Percentiles rank a stretch among this genome's conserved stretches.
Conservation (phyloP, 2,329 filamentous ascomycete species). For the Xylaria sp. region DNA sequence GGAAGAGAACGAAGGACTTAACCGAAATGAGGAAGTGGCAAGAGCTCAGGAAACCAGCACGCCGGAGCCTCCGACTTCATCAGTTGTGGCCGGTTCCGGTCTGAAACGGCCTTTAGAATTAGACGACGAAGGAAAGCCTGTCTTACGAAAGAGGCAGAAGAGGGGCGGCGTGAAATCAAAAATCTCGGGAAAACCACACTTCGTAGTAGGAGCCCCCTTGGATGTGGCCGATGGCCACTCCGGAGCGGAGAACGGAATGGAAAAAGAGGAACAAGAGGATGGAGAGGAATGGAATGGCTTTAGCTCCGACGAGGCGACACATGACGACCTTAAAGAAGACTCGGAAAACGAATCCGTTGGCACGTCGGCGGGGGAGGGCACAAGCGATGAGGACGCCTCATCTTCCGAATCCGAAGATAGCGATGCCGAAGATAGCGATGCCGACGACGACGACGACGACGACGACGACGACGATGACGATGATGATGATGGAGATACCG, state of each 20-base stretch:
- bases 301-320: conserved; percentile 58
- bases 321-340: conserved; percentile 44
- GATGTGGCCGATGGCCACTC: conserved; percentile 45
- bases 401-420: conserved; percentile 51
- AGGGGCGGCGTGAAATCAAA: conserved; percentile 71
- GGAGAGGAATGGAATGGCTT: conserved; percentile 74
- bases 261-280: conserved; percentile 25
- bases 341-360: conserved; percentile 48
- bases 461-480: conserved; percentile 51
- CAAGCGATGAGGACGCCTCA: conserved; percentile 45
- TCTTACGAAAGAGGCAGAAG: conserved; percentile 85
- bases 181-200: conserved; percentile 56
- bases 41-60: conserved; percentile 6
- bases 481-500: conserved; percentile 47
- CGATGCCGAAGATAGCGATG: no score
- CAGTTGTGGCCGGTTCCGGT: conserved; percentile 71
- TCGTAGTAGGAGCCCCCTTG: conserved; percentile 21
- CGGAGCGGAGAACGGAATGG: conserved; percentile 24
- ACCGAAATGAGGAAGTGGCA: conserved; percentile 8
- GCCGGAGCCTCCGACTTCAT: conserved; percentile 15
- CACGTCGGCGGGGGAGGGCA: conserved; percentile 41
- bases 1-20: conserved; percentile 30
- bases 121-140: conserved; percentile 80
- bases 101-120: conserved; percentile 87
- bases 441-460: conserved; percentile 51